Evolutionary conservation across 2,329 filamentous ascomycete species (phyloP), one percentile per base, ranked within the genome.

Genomic region (Sordariomycetes sp.): DNA sequence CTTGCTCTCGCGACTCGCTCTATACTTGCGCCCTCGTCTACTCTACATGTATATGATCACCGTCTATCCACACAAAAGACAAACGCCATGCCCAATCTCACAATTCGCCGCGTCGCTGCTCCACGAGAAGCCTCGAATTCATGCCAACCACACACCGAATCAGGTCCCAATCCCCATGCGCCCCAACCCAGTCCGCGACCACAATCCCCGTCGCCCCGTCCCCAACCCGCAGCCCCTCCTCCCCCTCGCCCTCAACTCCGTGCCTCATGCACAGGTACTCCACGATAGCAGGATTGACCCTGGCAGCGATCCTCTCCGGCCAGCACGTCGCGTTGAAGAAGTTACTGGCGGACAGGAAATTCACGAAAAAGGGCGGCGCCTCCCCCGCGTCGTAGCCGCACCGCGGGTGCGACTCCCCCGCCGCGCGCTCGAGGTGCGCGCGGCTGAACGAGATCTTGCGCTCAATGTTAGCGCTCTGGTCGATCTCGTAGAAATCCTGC

Each of bases 401-500:
- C 64, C 59, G 57, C 28, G 28, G 28, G 8, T 62, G 60, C 35
- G 67, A 63, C 58, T 74, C 72, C 65, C 78, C 75, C 36, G 79
- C 79, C 4, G 90, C 82, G 34, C 90, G 83, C 66, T 86, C 84
- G 53, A 96, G 81, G 64, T 96, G 90, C 25, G 85, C 84, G 59
- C 79, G 84, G 56, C 82, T 83, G 64, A 85, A 85, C 50, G 77
- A 71, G 59, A 95, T 86, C 77, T 97, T 99, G 70, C 85, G 83
- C 42, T 85, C 76, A 59, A 97, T 92, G 63, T 86, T 86, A 59
- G 81, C 75, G 24, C 80, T 83, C 69, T 90, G 82, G 52, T 85
- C 73, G 36, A 99, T 84, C 66, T 95, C 90, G 76, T 95, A 97
- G 70, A 92, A 96, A 73, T 97, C 94, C 73, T 97, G 94, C 50